Percentiles rank a stretch among this genome's conserved stretches.
Conservation (phyloP, 2,329 filamentous ascomycete species). For the Cercospora brassicicola region DNA sequence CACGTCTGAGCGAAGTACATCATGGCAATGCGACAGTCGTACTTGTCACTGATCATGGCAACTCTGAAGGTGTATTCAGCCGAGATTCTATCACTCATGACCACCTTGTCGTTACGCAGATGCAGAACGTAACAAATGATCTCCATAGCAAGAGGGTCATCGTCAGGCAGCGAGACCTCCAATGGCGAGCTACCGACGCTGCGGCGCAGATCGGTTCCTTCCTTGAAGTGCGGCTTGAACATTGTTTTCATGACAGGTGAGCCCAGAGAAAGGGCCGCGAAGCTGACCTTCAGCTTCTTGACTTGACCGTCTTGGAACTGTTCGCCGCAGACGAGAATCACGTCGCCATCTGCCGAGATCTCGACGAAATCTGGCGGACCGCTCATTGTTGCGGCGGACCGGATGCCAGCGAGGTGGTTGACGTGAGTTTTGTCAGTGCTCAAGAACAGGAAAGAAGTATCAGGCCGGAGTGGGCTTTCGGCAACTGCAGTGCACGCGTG, state of each 20-base stretch:
- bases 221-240: neutral
- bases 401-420: neutral
- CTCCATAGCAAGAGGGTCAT: neutral
- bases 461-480: neutral
- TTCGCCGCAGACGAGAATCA: neutral
- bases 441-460: neutral
- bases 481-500: neutral
- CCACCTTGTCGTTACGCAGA: neutral
- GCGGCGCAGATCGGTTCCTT: neutral
- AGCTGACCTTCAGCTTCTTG: neutral
- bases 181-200: neutral
- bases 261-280: neutral
- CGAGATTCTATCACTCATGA: too few species aligned
- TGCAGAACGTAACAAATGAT: neutral
- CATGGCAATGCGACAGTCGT: neutral
- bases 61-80: neutral
- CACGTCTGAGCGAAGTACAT: neutral
- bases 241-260: neutral
- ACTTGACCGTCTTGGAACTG: neutral
- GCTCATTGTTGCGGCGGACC: neutral
- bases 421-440: neutral
- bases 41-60: neutral
- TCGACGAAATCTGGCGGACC: neutral
- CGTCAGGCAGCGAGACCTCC: neutral
- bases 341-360: neutral